Evolutionary conservation across 805 yeast genomes (phyloP), one percentile per base, ranked within the genome.

Genomic region (Teunomyces panamensis): DNA sequence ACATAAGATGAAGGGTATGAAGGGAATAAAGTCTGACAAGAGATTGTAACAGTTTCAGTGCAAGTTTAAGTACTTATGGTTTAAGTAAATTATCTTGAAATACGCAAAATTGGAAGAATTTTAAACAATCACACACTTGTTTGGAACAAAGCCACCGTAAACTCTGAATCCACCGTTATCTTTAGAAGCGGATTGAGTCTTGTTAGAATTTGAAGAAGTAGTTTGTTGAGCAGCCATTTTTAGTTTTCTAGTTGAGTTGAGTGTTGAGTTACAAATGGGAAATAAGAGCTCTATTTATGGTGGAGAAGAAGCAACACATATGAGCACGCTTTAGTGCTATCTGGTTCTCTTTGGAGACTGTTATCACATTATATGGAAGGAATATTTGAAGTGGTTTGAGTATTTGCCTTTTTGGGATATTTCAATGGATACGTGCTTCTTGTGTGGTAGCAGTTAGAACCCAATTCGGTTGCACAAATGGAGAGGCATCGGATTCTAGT

Each of bases 141-240:
- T 26, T 13, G 42, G 35, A 26, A 44, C 20, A 4, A n/a, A 30
- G 11, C 43, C 28, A 26, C 30, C 29, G 24, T 16, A 30, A 32
- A 10, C 27, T 13, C 16, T 14, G 14, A 17, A 6, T 24, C 43
- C 43, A 27, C 42, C 32, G 13, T 39, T 30, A 37, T 44, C 43
- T 37, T 44, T 44, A 32, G 14, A 13, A 37, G 47, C 47, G 13
- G 47, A 29, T 44, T 44, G 39, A 30, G 35, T 28, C 33, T 30
- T 30, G 35, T 30, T 39, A 30, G 47, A 39, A 24, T 36, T 11
- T 10, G 39, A 30, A 24, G 29, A 4, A 44, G 37, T 30, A 37
- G 47, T 44, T 29, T 30, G 27, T 37, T 29, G 32, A 37, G 39
- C 37, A n/a, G 43, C 36, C 43, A 44, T 44, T 9, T 13, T 34